Conservation (phyloP, 1,139 yeast species). For the Diutina mesorugosa region DNA sequence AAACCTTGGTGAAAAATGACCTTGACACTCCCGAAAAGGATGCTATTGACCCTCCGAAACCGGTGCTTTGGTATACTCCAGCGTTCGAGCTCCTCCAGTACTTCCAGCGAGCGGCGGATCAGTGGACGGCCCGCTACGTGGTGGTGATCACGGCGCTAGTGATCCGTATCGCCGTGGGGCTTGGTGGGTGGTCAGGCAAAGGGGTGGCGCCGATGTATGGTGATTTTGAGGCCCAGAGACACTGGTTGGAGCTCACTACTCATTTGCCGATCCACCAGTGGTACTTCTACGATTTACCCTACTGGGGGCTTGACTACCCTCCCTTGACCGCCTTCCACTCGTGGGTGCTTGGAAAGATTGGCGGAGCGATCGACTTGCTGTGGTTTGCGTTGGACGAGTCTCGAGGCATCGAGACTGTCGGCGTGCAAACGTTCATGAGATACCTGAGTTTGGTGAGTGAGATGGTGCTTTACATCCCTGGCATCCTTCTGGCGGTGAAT, state of each 20-base stretch:
- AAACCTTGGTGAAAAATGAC: neutral
- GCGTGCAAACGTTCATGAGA: slow-evolving; percentile 75
- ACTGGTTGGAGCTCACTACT: slow-evolving; percentile 89
- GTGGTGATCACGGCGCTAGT: slow-evolving; percentile 65
- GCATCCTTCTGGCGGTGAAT: slow-evolving; percentile 57
- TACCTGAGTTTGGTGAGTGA: slow-evolving; percentile 69
- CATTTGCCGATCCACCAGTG: slow-evolving; percentile 63
- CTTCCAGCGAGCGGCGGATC: slow-evolving; percentile 55
- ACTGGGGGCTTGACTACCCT: slow-evolving; percentile 98
- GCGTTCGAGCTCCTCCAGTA: slow-evolving; percentile 25
- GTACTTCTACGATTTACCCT: slow-evolving; percentile 81
- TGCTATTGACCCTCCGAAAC: neutral
- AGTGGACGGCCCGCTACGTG: slow-evolving; percentile 81
- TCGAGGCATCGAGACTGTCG: slow-evolving; percentile 59
- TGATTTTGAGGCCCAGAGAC: slow-evolving; percentile 96
- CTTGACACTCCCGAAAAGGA: neutral
- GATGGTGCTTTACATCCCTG: slow-evolving; percentile 63
- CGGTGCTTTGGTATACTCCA: slow-evolving; percentile 10
- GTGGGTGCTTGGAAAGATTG: slow-evolving; percentile 64
- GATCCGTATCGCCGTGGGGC: slow-evolving; percentile 73
- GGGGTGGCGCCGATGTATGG: slow-evolving; percentile 71
- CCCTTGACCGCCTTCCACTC: slow-evolving; percentile 94
- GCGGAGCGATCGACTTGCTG: slow-evolving; percentile 40
- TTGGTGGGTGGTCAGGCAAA: slow-evolving; percentile 77
- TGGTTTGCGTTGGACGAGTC: slow-evolving; percentile 74